Evolutionary conservation across 2,329 filamentous ascomycete genomes (phyloP).

Genomic region (Hypoxylon sp.): DNA sequence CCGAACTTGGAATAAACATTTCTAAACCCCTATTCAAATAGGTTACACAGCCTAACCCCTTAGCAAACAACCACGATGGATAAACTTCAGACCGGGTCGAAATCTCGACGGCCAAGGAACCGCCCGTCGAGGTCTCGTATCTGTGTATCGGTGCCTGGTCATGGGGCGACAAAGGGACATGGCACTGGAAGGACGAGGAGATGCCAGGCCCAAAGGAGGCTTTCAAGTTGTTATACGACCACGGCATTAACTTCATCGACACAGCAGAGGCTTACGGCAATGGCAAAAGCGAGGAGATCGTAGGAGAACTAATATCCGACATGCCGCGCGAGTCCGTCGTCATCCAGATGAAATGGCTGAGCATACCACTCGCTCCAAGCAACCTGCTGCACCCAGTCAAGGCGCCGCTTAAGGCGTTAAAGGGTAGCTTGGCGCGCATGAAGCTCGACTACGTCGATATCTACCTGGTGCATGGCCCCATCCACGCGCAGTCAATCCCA

Average conservation of each 20-base stretch:
- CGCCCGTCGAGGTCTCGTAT: background rate
- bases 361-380: no score
- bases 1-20: no score
- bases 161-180: slow-evolving; percentile 4
- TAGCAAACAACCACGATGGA: no score
- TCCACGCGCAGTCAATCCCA: background rate
- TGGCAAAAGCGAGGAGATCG: background rate
- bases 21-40: no score
- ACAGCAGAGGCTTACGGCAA: background rate
- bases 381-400: no score
- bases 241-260: background rate
- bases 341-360: no score
- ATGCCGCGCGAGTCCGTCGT: no score
- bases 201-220: background rate
- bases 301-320: background rate
- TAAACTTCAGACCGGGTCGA: background rate
- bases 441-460: background rate
- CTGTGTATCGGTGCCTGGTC: slow-evolving; percentile 4
- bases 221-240: background rate
- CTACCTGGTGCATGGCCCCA: background rate
- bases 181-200: slow-evolving; percentile 11
- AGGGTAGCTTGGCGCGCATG: background rate
- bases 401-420: background rate
- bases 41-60: no score
- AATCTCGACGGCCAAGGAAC: slow-evolving; percentile 9